A percentile compares a stretch with the other conserved stretches of the same genome.
phyloP scores from a whole-genome alignment of 108 stramenopile species.

The Skeletonema tropicum region DNA sequence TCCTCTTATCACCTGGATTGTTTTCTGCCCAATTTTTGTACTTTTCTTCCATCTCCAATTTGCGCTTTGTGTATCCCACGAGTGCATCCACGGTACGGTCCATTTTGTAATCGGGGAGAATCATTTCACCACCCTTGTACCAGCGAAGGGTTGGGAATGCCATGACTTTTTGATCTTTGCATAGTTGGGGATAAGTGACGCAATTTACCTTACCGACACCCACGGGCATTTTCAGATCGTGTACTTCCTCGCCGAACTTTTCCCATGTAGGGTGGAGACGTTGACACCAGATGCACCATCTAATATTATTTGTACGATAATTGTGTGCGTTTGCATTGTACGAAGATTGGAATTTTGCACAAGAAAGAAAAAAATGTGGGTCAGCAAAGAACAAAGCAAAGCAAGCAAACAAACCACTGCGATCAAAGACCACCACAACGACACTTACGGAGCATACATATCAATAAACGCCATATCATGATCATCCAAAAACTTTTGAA shows the following conservation, averaged over 20 bases:
- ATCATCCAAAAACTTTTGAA: conserved; percentile 54
- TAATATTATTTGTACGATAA: too few species aligned
- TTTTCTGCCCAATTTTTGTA: neutral
- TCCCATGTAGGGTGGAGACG: conserved; percentile 96
- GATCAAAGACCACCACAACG: neutral
- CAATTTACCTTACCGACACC: conserved; percentile 93
- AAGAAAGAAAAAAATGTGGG: neutral
- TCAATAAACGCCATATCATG: conserved; percentile 86
- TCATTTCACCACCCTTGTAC: conserved; percentile 44
- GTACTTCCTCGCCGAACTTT: conserved; percentile 76
- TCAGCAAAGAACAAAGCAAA: neutral
- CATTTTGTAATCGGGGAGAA: conserved; percentile 78
- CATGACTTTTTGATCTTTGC: conserved; percentile 63
- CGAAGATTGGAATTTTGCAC: neutral
- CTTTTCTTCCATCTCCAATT: conserved; percentile 25
- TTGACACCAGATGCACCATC: conserved; percentile 38
- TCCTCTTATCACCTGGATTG: neutral
- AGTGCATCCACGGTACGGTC: conserved; percentile 90
- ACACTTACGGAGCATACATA: conserved; percentile 84
- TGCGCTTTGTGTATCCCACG: conserved; percentile 60
- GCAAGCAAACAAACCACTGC: neutral
- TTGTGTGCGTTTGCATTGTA: neutral
- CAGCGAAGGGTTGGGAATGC: conserved; percentile 83
- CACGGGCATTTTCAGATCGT: conserved; percentile 64
- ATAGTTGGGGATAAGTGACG: conserved; percentile 69